phyloP scores from a whole-genome alignment of 1,284 basidiomycete genomes.

The Trametes hirsuta region DNA sequence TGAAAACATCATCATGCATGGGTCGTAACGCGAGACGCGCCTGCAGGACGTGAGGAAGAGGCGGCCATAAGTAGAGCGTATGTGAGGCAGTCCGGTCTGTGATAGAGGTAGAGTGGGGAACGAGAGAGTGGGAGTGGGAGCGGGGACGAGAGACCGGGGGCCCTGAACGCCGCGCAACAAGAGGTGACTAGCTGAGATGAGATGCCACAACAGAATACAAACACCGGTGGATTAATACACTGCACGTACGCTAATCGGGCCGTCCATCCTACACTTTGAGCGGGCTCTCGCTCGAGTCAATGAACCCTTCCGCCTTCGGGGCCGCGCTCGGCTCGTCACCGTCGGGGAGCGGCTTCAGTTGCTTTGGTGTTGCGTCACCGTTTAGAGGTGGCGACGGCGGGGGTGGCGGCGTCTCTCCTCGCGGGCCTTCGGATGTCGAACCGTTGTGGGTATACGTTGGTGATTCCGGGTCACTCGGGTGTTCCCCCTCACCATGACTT shows the following conservation, averaged over 20 bases:
- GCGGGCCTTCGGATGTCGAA: conserved; percentile 19
- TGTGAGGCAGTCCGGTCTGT: conserved; percentile 7
- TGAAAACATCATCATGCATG: conserved; percentile 1
- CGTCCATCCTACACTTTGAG: conserved; percentile 46
- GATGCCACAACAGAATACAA: conserved; percentile 20
- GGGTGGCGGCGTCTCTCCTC: conserved; percentile 52
- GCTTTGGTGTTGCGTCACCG: conserved; percentile 47
- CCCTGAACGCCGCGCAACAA: too few relatives aligned
- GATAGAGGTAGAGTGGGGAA: background rate
- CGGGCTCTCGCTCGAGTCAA: conserved; percentile 74
- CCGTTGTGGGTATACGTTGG: conserved; percentile 22
- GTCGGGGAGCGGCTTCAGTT: conserved; percentile 52
- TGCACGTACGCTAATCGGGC: conserved; percentile 22
- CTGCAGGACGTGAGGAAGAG: background rate
- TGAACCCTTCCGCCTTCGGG: conserved; percentile 69
- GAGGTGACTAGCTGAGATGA: conserved; percentile 3
- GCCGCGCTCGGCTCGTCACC: conserved; percentile 63
- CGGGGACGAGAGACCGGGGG: background rate
- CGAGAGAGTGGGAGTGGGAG: background rate
- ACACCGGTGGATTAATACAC: conserved; percentile 26
- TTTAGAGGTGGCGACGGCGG: conserved; percentile 46
- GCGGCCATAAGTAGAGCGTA: conserved; percentile 1
- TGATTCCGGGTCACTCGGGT: conserved; percentile 26
- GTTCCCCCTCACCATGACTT: conserved; percentile 19
- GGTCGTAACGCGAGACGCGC: background rate